Conservation (phyloP, 2,329 filamentous ascomycete species). For the Emydomyces testavorans region DNA sequence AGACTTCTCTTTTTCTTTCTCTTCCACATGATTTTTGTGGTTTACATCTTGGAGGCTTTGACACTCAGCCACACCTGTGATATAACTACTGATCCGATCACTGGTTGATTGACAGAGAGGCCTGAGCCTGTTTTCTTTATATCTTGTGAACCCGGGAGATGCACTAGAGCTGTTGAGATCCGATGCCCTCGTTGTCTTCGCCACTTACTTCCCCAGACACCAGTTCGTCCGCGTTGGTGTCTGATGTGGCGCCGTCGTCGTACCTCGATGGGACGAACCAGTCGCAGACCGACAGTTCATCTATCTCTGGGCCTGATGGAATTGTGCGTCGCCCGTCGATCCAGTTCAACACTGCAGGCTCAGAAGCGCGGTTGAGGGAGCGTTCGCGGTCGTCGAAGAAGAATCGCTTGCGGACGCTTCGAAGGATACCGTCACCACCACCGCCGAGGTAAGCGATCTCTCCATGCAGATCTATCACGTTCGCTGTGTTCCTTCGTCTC, state of each 20-base stretch:
- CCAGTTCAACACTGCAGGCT: slow-evolving; percentile 28
- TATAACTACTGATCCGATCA: not conserved
- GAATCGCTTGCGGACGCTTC: slow-evolving; percentile 19
- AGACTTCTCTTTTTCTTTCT: not conserved
- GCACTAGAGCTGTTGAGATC: not conserved
- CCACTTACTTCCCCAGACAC: slow-evolving; percentile 16
- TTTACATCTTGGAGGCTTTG: not conserved
- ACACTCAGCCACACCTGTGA: slow-evolving; percentile 11
- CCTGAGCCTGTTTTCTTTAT: not conserved
- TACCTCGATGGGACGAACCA: slow-evolving; percentile 8
- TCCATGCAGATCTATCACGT: not conserved
- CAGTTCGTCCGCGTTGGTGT: slow-evolving; percentile 15
- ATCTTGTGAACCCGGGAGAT: slow-evolving; percentile 1
- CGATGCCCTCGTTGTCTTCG: slow-evolving; percentile 15
- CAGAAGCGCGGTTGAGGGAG: slow-evolving; percentile 24
- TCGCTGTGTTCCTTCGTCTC: not conserved
- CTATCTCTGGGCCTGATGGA: slow-evolving; percentile 7
- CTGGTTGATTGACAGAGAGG: slow-evolving; percentile 2
- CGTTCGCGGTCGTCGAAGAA: slow-evolving; percentile 21
- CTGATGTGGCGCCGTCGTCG: slow-evolving; percentile 12
- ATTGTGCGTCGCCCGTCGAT: slow-evolving; percentile 28
- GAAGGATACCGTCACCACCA: slow-evolving; percentile 28
- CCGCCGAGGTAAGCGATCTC: slow-evolving; percentile 29
- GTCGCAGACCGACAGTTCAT: slow-evolving; percentile 4
- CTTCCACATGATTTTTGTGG: not conserved